Evolutionary conservation across 2,329 filamentous ascomycete species (phyloP), one percentile per base, ranked within the genome.

Genomic region (Penicillium janthinellum): DNA sequence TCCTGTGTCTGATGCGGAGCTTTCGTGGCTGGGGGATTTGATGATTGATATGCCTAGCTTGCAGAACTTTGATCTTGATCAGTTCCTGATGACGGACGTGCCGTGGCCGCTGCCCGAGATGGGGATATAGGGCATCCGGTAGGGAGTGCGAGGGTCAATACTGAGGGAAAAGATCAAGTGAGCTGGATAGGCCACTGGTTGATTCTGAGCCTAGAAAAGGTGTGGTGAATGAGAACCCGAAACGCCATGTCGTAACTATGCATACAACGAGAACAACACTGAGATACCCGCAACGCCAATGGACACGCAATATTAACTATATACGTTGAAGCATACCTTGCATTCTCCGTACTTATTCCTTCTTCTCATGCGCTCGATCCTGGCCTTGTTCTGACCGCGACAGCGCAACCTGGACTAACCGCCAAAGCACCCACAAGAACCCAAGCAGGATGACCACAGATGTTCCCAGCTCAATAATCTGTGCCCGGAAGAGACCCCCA

Each of bases 341-440:
- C 41, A 47, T 6, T 55, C 31, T 37, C 14, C 37, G 25, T 12
- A 14, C 38, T 64, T 51, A 73, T 41, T 75, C 67, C n/a, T 70
- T 63, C 68, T 75, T 74, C 41, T 65, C 63, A 53, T 67, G 64
- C 38, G 56, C 63, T 12, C 59, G 51, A 11, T 54, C 41, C 5
- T 37, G 22, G 35, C 14, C 42, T 37, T 56, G 34, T 54, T 10
- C 52, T 42, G 25, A 50, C 59, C 47, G 12, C 5, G 63, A 67
- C 55, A 67, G 65, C 20, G 67, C 64, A 25, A 74, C 73, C 45
- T 66, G 50, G 3, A 69, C 70, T 44, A 90, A 73, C 70, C 84
- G 88, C 83, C 84, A 88, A 15, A 88, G 67, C 17, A 92, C 81
- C 87, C 89, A 92, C n/a, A 81, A 70, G 71, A 91, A 90, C 0